phyloP scores from a whole-genome alignment of 2,329 filamentous ascomycete species.

The Metarhizium robertsii region DNA sequence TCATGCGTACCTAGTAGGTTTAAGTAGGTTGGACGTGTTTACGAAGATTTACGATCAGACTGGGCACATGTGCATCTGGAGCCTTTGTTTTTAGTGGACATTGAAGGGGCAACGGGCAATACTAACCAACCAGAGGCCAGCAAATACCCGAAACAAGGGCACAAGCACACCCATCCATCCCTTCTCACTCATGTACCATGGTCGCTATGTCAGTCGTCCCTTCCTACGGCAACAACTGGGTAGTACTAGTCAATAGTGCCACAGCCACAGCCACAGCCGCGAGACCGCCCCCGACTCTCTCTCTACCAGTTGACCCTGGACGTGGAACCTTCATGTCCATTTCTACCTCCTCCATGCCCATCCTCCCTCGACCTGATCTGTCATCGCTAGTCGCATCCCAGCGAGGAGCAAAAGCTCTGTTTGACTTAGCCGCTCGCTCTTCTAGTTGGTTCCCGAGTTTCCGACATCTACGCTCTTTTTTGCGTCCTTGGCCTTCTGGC shows the following conservation, averaged over 20 bases:
- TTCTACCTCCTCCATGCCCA: neutral
- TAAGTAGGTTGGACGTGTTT: too few relatives aligned
- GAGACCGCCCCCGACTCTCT: too few relatives aligned
- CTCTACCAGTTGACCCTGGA: neutral
- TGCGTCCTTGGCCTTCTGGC: neutral
- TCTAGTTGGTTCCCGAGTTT: neutral
- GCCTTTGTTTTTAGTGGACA: neutral
- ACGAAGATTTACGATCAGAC: neutral
- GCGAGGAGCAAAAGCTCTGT: neutral
- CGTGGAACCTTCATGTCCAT: neutral
- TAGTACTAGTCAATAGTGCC: too few relatives aligned
- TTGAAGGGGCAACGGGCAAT: conserved; percentile 1
- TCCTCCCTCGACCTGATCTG: neutral
- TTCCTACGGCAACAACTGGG: neutral
- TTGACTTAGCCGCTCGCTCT: conserved; percentile 1
- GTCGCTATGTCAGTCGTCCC: neutral
- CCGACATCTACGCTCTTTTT: neutral
- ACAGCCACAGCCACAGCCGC: too few relatives aligned
- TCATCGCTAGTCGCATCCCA: neutral
- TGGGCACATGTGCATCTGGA: too few relatives aligned
- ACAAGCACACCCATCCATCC: neutral
- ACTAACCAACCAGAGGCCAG: conserved; percentile 4
- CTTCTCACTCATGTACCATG: neutral
- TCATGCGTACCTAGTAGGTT: too few relatives aligned
- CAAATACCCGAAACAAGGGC: neutral